Evolutionary conservation across 2,329 filamentous ascomycete genomes (phyloP).

Genomic region (Lachnellula cervina): DNA sequence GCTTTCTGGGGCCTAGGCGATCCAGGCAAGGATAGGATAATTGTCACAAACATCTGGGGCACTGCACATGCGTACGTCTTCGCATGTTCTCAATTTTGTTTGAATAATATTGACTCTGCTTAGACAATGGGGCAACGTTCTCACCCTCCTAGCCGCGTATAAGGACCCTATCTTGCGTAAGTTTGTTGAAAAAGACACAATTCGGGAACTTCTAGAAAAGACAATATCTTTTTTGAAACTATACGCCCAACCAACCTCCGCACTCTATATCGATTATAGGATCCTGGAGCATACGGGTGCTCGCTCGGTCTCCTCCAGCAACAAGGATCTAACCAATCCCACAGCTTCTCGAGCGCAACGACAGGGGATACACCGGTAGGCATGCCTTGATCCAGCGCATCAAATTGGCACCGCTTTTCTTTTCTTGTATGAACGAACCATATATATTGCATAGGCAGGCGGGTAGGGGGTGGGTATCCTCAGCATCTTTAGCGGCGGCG

Average conservation of each 20-base stretch:
- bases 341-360: conserved; percentile 19
- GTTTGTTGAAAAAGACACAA: conserved; percentile 50
- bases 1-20: conserved; percentile 63
- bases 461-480: conserved; percentile 7
- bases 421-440: conserved; percentile 15
- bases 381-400: not conserved
- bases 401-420: not conserved
- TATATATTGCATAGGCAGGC: conserved; percentile 23
- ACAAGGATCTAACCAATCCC: conserved; percentile 3
- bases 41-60: conserved; percentile 94
- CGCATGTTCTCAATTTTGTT: not conserved
- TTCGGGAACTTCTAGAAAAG: conserved; percentile 59
- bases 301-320: conserved; percentile 15
- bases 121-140: conserved; percentile 94
- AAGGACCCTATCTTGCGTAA: conserved; percentile 57
- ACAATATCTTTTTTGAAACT: conserved; percentile 74
- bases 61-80: conserved; percentile 86
- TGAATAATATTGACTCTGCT: conserved; percentile 21
- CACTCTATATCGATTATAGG: conserved; percentile 66
- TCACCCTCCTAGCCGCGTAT: conserved; percentile 82
- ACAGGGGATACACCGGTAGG: conserved; percentile 11
- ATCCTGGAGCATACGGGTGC: conserved; percentile 53
- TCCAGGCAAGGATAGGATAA: conserved; percentile 55
- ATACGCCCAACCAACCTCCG: conserved; percentile 68
- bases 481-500: conserved; percentile 7